Evolutionary conservation across 2,329 filamentous ascomycete species (phyloP).

Genomic region (Plenodomus lindquistii): DNA sequence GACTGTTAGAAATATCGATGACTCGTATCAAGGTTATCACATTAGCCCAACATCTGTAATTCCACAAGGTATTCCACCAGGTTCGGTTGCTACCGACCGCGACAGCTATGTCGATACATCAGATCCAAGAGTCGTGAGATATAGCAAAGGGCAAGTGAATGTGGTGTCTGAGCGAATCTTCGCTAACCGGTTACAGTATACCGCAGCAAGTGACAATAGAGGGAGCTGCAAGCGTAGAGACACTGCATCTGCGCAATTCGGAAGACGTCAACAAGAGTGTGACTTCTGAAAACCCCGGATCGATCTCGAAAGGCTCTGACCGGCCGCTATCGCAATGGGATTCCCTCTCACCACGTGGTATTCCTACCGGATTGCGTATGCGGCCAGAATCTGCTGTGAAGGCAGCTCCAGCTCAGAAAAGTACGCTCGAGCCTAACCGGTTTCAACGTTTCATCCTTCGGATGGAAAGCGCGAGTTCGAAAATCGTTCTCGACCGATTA

Average conservation of each 20-base stretch:
- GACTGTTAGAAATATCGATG: slow-evolving; percentile 24
- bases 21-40: slow-evolving; percentile 26
- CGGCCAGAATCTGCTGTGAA: slow-evolving; percentile 16
- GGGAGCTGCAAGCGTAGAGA: slow-evolving; percentile 24
- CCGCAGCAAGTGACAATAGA: slow-evolving; percentile 22
- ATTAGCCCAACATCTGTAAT: slow-evolving; percentile 31
- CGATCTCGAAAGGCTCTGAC: slow-evolving; percentile 22
- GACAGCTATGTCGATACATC: slow-evolving; percentile 3
- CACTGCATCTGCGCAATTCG: slow-evolving; percentile 22
- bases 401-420: slow-evolving; percentile 21
- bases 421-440: slow-evolving; percentile 35
- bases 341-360: slow-evolving; percentile 29
- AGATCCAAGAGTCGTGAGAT: slow-evolving; percentile 1
- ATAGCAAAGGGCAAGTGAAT: slow-evolving; percentile 7
- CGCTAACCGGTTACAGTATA: slow-evolving; percentile 13
- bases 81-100: slow-evolving; percentile 16
- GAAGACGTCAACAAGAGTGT: slow-evolving; percentile 6
- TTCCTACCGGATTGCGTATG: slow-evolving; percentile 21
- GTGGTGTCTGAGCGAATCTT: neutral
- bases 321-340: slow-evolving; percentile 41
- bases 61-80: slow-evolving; percentile 25
- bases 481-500: slow-evolving; percentile 59
- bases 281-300: slow-evolving; percentile 13
- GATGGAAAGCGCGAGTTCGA: slow-evolving; percentile 59
- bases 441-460: slow-evolving; percentile 59